Evolutionary conservation across 106 monocot species (phyloP), one percentile per base, ranked within the genome.

Genomic region (Narthecium ossifragum): DNA sequence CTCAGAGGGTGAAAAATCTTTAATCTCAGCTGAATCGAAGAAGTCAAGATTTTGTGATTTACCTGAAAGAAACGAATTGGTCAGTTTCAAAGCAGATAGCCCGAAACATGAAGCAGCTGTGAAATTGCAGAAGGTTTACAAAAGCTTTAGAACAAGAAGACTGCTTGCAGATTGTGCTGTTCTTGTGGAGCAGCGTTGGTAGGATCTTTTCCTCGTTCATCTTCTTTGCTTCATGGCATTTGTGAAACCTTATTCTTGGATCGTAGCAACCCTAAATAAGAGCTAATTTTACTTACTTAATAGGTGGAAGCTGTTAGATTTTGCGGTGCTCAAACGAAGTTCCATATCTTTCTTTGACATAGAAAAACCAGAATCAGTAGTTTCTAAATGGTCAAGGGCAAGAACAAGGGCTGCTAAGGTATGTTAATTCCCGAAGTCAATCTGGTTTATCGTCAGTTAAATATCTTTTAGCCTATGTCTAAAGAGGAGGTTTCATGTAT

Each of bases 251-350:
- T n/a, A n/a, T n/a, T n/a, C n/a, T n/a, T n/a, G n/a, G n/a, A n/a
- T n/a, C n/a, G n/a, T n/a, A n/a, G n/a, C n/a, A n/a, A n/a, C n/a
- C n/a, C n/a, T n/a, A n/a, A n/a, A n/a, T n/a, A n/a, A n/a, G n/a
- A n/a, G n/a, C 43, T 13, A 13, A 4, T 43, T 43, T 43, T 37
- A 21, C n/a, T n/a, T 41, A 17, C 23, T 24, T 39, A 33, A 23
- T 61, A 93, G 94, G 94, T 98, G 91, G 90, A 91, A 87, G 39
- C 41, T 98, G 71, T 70, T 98, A 9, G 98, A 98, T 68, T 98
- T 98, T 56, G 98, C 86, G 12, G 40, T 98, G 73, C 81, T 98
- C 18, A 91, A 79, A 73, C 50, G 74, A 58, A 98, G 79, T 33
- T 91, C 96, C 3, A 89, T 98, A 17, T 98, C 98, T 0, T 98